Conservation (phyloP, 306 rosid genomes). For the apple (Malus domestica) region ASM211411v1 NC_041793.1:23746001-23746500, state of each 20-base stretch:
- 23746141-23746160: not conserved
- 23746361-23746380: not conserved
- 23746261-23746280: not conserved
- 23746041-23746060: slow-evolving; percentile 58
- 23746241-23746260: no score
- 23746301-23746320: not conserved
- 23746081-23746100: slow-evolving; percentile 51
- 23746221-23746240: not conserved
- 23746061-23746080: slow-evolving; percentile 58
- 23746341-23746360: no score
- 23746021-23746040: slow-evolving; percentile 91
- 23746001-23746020: slow-evolving; percentile 84
- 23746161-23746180: not conserved
- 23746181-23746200: not conserved
- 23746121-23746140: not conserved
- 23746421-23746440: not conserved
- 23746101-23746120: not conserved
- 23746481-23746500: not conserved
- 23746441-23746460: not conserved
- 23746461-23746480: not conserved
- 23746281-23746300: not conserved
- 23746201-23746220: not conserved
- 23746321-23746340: no score
- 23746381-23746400: not conserved
- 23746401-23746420: not conserved